phyloP scores from a whole-genome alignment of 169 alveolate species.

The Eimeria acervulina region DNA sequence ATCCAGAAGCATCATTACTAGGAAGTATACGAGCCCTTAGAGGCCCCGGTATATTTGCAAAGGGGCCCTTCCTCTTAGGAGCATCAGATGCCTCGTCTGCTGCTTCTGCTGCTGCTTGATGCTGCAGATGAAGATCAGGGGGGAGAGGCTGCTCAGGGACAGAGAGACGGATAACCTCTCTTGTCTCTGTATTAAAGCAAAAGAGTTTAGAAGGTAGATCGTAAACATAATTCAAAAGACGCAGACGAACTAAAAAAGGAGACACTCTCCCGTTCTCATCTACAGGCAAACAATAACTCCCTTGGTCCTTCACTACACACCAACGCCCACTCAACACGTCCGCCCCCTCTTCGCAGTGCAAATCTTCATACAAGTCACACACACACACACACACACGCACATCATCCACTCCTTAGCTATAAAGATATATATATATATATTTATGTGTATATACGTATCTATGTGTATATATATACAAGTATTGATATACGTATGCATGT shows the following conservation, averaged over 20 bases:
- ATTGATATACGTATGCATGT: background rate
- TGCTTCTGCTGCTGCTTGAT: background rate
- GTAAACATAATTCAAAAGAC: constrained; percentile 68
- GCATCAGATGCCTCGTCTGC: constrained; percentile 64
- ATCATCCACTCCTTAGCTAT: no score
- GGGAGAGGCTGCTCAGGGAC: constrained; percentile 78
- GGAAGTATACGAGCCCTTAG: background rate
- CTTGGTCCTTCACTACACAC: constrained; percentile 47
- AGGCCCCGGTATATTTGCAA: background rate
- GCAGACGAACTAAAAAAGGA: constrained; percentile 71
- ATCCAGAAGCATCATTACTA: no score
- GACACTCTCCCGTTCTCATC: constrained; percentile 74
- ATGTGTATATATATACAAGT: background rate
- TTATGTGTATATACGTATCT: no score
- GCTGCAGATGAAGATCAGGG: constrained; percentile 38
- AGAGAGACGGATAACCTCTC: constrained; percentile 68
- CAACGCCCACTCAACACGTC: constrained; percentile 59
- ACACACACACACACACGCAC: constrained; percentile 26
- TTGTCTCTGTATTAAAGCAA: constrained; percentile 61
- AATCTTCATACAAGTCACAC: background rate
- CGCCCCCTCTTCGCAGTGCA: constrained; percentile 48
- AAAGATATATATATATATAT: no score
- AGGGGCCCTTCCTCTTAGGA: background rate
- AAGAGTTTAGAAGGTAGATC: constrained; percentile 64
- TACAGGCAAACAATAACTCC: constrained; percentile 6